Conservation (phyloP, 2,329 filamentous ascomycete genomes). For the Periconia macrospinosa region DNA sequence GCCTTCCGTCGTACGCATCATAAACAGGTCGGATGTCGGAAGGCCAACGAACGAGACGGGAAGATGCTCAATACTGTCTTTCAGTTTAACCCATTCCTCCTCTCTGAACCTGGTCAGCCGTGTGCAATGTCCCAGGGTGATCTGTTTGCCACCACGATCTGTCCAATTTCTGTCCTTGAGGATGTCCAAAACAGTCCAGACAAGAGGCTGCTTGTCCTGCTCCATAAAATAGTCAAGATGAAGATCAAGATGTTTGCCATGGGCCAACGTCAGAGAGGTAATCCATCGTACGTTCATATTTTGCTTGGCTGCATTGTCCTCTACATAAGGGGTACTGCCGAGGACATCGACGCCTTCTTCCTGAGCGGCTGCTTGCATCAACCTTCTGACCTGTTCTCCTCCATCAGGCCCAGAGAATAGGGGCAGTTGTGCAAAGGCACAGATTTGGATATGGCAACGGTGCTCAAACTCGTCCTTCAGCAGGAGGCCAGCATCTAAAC, state of each 20-base stretch:
- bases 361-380: slow-evolving; percentile 52
- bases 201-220: slow-evolving; percentile 49
- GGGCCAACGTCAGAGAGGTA: slow-evolving; percentile 54
- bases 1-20: slow-evolving; percentile 60
- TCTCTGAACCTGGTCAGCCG: slow-evolving; percentile 60
- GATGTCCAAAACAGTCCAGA: slow-evolving; percentile 57
- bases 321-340: slow-evolving; percentile 72
- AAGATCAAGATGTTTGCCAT: slow-evolving; percentile 65
- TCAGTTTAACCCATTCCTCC: slow-evolving; percentile 55
- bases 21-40: slow-evolving; percentile 71
- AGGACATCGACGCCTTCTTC: slow-evolving; percentile 58
- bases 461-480: slow-evolving; percentile 59
- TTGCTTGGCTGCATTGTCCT: slow-evolving; percentile 53
- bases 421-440: slow-evolving; percentile 71
- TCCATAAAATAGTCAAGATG: slow-evolving; percentile 73
- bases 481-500: slow-evolving; percentile 59
- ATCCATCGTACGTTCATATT: slow-evolving; percentile 66
- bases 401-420: slow-evolving; percentile 60
- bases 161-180: slow-evolving; percentile 57
- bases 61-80: slow-evolving; percentile 53
- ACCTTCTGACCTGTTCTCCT: slow-evolving; percentile 53
- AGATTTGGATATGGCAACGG: slow-evolving; percentile 65
- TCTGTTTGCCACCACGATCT: slow-evolving; percentile 27
- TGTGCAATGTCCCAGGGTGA: slow-evolving; percentile 68
- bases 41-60: slow-evolving; percentile 69